phyloP scores from a whole-genome alignment of 768 basidiomycete species.

The Pleurotus djamor region DNA sequence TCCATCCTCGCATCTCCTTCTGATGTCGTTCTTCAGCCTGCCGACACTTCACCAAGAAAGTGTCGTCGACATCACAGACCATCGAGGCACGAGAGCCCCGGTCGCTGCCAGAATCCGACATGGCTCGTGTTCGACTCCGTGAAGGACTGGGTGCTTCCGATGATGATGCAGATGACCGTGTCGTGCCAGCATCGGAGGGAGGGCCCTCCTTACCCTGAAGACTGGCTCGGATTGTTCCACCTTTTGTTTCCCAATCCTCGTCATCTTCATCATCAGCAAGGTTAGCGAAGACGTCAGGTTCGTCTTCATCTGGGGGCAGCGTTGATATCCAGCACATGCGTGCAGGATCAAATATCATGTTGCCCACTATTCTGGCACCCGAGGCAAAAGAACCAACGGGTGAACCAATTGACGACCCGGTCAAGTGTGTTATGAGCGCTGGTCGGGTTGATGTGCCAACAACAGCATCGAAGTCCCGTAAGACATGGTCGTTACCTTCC shows the following conservation, averaged over 20 bases:
- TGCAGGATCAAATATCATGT: conserved; percentile 96
- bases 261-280: conserved; percentile 91
- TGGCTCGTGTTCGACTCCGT: conserved; percentile 59
- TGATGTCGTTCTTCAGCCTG: conserved; percentile 82
- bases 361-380: conserved; percentile 89
- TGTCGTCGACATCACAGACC: conserved; percentile 75
- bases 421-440: conserved; percentile 92
- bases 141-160: conserved; percentile 56
- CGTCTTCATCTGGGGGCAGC: conserved; percentile 83
- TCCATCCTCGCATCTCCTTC: conserved; percentile 85
- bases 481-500: conserved; percentile 95
- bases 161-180: conserved; percentile 26
- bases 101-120: conserved; percentile 77
- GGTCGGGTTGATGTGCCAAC: conserved; percentile 85
- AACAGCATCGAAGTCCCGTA: conserved; percentile 88
- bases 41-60: conserved; percentile 69
- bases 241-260: conserved; percentile 67
- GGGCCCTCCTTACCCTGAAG: conserved; percentile 29
- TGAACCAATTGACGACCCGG: conserved; percentile 83
- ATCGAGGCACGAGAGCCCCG: conserved; percentile 80
- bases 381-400: conserved; percentile 72
- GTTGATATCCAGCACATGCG: conserved; percentile 96
- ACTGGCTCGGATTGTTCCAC: conserved; percentile 73
- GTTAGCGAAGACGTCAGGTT: conserved; percentile 94
- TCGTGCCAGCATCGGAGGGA: conserved; percentile 27